Conservation (phyloP, 1,139 yeast genomes). For the Yamadazyma buinensis region DNA sequence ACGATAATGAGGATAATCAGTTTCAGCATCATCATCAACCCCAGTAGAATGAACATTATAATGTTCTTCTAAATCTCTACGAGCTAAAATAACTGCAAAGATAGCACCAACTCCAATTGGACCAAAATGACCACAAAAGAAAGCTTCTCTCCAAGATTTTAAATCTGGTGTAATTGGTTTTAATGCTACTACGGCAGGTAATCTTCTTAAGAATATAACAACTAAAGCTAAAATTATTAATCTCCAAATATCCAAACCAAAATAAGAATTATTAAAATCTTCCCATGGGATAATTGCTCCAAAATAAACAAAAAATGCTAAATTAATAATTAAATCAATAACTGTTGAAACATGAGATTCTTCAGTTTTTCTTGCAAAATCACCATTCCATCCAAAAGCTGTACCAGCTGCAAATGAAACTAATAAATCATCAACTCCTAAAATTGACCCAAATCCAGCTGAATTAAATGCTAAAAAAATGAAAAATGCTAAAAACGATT, state of each 20-base stretch:
- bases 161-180: slow-evolving; percentile 90
- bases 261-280: slow-evolving; percentile 58
- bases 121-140: slow-evolving; percentile 96
- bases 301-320: slow-evolving; percentile 87
- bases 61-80: slow-evolving; percentile 67
- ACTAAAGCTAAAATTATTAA: slow-evolving; percentile 75
- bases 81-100: slow-evolving; percentile 82
- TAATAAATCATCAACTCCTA: slow-evolving; percentile 89
- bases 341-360: slow-evolving; percentile 92
- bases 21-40: slow-evolving; percentile 55
- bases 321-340: slow-evolving; percentile 76
- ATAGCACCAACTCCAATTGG: slow-evolving; percentile 98
- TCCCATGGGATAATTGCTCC: slow-evolving; percentile 96
- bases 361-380: slow-evolving; percentile 83
- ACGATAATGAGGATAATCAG: slow-evolving; percentile 58
- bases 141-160: slow-evolving; percentile 91
- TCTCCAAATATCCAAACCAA: slow-evolving; percentile 85
- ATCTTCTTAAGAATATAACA: slow-evolving; percentile 77
- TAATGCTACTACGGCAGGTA: slow-evolving; percentile 79
- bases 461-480: slow-evolving; percentile 81
- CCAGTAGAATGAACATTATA: slow-evolving; percentile 21
- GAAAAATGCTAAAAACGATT: slow-evolving; percentile 88
- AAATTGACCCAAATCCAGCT: slow-evolving; percentile 89
- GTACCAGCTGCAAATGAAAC: slow-evolving; percentile 96
- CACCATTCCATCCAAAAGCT: slow-evolving; percentile 96